phyloP scores from a whole-genome alignment of 768 basidiomycete species.

The Pleurotus tuber-regium region DNA sequence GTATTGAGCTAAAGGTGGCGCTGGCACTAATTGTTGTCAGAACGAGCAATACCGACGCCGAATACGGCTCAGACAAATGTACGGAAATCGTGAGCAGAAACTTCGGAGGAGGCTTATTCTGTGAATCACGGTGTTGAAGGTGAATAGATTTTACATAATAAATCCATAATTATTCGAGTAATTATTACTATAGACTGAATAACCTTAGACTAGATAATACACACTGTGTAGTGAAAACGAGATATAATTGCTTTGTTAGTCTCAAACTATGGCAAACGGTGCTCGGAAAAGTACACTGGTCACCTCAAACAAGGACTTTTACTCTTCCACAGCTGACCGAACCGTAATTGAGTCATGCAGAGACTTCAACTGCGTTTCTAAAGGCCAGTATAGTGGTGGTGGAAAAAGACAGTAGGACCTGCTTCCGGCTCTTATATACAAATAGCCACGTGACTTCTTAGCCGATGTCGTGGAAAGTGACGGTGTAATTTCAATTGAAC shows the following conservation, averaged over 20 bases:
- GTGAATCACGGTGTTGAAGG: too few species aligned
- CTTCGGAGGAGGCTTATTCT: constrained; percentile 13
- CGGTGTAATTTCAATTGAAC: too few species aligned
- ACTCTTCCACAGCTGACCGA: constrained; percentile 28
- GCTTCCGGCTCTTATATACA: not conserved
- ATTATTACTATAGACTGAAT: not conserved
- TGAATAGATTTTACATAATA: too few species aligned
- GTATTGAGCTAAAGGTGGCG: constrained; percentile 25
- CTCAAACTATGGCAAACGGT: constrained; percentile 62
- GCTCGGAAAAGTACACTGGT: constrained; percentile 44
- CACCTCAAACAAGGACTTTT: constrained; percentile 73
- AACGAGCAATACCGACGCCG: constrained; percentile 56
- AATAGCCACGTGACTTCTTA: not conserved
- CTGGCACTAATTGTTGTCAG: constrained; percentile 46
- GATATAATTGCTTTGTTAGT: constrained; percentile 24
- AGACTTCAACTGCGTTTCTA: not conserved
- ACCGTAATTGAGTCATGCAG: not conserved
- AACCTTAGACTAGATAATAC: constrained; percentile 2
- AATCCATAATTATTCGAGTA: not conserved
- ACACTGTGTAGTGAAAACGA: not conserved
- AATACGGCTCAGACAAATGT: constrained; percentile 35
- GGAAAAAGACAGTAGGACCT: not conserved
- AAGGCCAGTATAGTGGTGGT: not conserved
- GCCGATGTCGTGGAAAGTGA: not conserved
- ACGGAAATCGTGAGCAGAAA: not conserved